Percentiles rank a stretch among this genome's conserved stretches.
phyloP scores from a whole-genome alignment of 495 filamentous ascomycete genomes.

The Hypoxylon crocopeplum region DNA sequence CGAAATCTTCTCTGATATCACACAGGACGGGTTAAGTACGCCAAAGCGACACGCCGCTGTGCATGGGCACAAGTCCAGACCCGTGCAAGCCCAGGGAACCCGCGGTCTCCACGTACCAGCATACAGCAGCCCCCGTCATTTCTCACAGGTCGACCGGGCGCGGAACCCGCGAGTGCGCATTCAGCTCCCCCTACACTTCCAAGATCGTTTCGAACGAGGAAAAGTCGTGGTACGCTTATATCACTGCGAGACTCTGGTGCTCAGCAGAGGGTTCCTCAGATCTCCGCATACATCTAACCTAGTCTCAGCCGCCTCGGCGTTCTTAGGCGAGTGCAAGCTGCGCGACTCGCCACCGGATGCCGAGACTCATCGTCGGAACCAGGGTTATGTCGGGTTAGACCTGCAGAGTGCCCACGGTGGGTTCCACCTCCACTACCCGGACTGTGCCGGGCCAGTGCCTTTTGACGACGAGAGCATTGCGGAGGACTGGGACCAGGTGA shows the following conservation, averaged over 20 bases:
- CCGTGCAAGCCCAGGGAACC: too few species aligned
- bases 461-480: not conserved
- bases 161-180: conserved; percentile 3
- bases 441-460: not conserved
- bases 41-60: too few species aligned
- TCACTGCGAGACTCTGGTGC: not conserved
- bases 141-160: not conserved
- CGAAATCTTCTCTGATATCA: too few species aligned
- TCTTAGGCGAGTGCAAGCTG: conserved; percentile 12
- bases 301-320: conserved; percentile 1
- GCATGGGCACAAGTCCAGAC: too few species aligned
- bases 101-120: conserved; percentile 1
- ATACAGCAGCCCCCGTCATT: conserved; percentile 7
- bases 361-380: not conserved
- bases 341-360: not conserved
- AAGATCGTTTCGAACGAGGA: not conserved
- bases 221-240: not conserved
- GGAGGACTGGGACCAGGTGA: conserved; percentile 12
- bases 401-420: not conserved
- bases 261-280: not conserved
- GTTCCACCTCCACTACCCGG: conserved; percentile 13
- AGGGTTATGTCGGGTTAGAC: conserved; percentile 7
- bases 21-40: too few species aligned
- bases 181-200: not conserved
- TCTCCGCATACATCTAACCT: not conserved